A percentile compares a stretch with the other conserved stretches of the same genome.
These are phyloP conservation scores for Malus hybrid DNA, from an alignment of 331 rosid species.

Conservation along the genomic window DNA sequence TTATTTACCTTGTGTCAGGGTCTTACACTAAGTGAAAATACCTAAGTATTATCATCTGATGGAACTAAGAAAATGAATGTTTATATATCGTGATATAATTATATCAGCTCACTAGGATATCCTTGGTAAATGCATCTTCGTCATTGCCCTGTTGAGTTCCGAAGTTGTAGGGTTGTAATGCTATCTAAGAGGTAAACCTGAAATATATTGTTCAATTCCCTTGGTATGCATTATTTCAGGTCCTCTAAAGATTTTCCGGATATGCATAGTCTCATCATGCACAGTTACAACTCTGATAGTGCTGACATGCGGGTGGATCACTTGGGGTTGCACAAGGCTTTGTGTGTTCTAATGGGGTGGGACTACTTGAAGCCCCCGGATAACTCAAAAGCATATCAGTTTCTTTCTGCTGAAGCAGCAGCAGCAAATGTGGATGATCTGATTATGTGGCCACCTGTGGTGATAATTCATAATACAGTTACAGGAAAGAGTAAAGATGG, in stretches of 20 bases:
- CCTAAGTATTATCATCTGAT: not conserved
- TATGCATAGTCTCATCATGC: conserved; percentile 89
- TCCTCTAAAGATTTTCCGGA: conserved; percentile 86
- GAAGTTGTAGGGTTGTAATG: conserved; percentile 28
- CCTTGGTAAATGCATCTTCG: conserved; percentile 16
- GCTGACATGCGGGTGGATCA: conserved; percentile 76
- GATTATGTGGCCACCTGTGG: conserved; percentile 98
- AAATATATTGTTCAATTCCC: conserved; percentile 55
- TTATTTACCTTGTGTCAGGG: not conserved
- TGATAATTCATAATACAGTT: conserved; percentile 84
- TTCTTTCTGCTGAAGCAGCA: conserved; percentile 86
- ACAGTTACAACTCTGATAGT: conserved; percentile 72
- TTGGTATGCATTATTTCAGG: conserved; percentile 84
- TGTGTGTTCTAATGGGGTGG: conserved; percentile 98
- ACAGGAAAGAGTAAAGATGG: conserved; percentile 92
- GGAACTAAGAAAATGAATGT: not conserved
- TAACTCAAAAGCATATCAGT: conserved; percentile 76
- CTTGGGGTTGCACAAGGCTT: conserved; percentile 94
- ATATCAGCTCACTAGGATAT: not conserved
- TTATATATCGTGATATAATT: not conserved
- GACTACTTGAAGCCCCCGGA: conserved; percentile 79
- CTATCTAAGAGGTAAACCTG: conserved; percentile 31
- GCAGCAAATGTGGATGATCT: conserved; percentile 88
- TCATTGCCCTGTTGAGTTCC: conserved; percentile 21
- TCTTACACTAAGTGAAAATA: not conserved